Conservation (phyloP, 257 asterid genomes). For the Ocimum tenuiflorum region DNA sequence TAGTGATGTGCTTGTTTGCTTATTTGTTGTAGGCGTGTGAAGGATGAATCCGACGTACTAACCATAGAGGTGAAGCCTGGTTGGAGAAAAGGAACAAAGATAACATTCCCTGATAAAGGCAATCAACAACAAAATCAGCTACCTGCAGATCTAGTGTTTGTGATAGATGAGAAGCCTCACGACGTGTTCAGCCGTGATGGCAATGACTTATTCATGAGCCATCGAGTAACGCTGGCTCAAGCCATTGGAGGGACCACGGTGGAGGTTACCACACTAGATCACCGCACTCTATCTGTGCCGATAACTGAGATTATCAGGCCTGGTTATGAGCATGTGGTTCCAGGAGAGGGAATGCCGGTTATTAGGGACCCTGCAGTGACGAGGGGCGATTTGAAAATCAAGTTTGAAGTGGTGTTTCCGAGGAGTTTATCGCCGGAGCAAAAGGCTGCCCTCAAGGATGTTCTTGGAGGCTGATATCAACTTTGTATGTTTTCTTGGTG, state of each 20-base stretch:
- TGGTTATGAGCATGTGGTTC: conserved; percentile 51
- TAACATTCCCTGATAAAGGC: conserved; percentile 84
- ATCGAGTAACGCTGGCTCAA: conserved; percentile 41
- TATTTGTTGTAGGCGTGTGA: conserved; percentile 33
- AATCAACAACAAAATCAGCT: conserved; percentile 72
- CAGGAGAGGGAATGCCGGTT: conserved; percentile 78
- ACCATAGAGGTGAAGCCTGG: conserved; percentile 82
- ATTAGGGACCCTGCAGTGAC: conserved; percentile 42
- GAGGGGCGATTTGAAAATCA: conserved; percentile 69
- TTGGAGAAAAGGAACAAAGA: conserved; percentile 86
- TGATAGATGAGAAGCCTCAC: conserved; percentile 85
- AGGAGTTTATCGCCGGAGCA: conserved; percentile 56
- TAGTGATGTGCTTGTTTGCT: no score
- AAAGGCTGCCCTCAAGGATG: conserved; percentile 41
- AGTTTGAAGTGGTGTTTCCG: conserved; percentile 65
- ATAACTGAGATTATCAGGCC: conserved; percentile 34
- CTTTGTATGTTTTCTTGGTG: no score
- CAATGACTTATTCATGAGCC: conserved; percentile 48
- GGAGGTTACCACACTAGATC: conserved; percentile 41
- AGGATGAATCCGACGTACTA: conserved; percentile 50
- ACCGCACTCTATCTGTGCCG: conserved; percentile 48
- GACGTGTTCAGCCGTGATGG: conserved; percentile 54
- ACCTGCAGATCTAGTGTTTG: conserved; percentile 77
- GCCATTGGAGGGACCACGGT: conserved; percentile 61
- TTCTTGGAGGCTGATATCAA: conserved; percentile 35